Evolutionary conservation across 345 rosid species (phyloP).

Genomic region (Camelina neglecta): DNA sequence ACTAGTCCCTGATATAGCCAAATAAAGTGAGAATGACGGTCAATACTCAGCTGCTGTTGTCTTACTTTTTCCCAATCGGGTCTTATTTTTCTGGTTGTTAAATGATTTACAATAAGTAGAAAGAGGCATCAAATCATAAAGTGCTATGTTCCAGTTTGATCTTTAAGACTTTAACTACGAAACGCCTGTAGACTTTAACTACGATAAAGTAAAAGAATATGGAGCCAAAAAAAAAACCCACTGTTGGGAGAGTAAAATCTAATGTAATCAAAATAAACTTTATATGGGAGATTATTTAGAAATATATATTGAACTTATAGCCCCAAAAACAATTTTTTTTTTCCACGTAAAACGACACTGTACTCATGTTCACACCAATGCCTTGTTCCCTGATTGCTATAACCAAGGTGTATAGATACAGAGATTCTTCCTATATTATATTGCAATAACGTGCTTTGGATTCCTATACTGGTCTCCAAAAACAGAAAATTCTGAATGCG

Average conservation of each 20-base stretch:
- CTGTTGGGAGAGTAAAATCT: neutral
- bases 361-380: slow-evolving; percentile 31
- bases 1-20: slow-evolving; percentile 16
- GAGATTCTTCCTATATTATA: slow-evolving; percentile 30
- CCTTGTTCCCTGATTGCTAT: slow-evolving; percentile 40
- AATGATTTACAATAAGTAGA: neutral
- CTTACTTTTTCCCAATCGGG: neutral
- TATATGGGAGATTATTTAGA: neutral
- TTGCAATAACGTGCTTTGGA: slow-evolving; percentile 23
- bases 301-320: neutral
- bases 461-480: slow-evolving; percentile 9
- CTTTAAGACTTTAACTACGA: neutral
- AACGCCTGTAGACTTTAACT: neutral
- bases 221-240: neutral
- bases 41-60: slow-evolving; percentile 21
- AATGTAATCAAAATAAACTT: neutral
- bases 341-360: slow-evolving; percentile 23
- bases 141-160: neutral
- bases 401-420: slow-evolving; percentile 38
- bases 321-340: neutral
- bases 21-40: slow-evolving; percentile 16
- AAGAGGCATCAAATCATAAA: neutral
- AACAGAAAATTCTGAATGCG: slow-evolving; percentile 7
- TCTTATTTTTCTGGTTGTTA: neutral
- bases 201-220: neutral